A percentile compares a stretch with the other conserved stretches of the same genome.
These are phyloP conservation scores for Kwoniella heveanensis DNA, from an alignment of 768 basidiomycete species.

Conservation along the genomic window DNA sequence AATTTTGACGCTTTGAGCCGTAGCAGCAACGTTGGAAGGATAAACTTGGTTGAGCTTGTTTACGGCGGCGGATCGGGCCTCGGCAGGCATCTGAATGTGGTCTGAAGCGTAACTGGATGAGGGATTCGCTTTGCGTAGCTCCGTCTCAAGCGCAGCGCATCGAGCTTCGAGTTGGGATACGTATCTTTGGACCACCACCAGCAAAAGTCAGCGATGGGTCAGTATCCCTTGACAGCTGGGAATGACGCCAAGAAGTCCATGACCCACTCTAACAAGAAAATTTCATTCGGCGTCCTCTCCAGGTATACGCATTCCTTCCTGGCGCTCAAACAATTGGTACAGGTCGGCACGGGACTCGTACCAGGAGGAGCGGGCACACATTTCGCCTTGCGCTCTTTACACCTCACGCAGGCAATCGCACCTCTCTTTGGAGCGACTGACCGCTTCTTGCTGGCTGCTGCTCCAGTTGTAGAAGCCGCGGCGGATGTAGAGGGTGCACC, in stretches of 20 bases:
- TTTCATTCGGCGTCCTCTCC: constrained; percentile 43
- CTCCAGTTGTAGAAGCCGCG: not conserved
- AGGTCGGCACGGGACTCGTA: constrained; percentile 34
- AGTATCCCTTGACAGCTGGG: too few relatives aligned
- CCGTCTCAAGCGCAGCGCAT: constrained; percentile 37
- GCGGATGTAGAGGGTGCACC: not conserved
- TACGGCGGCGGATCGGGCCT: constrained; percentile 36
- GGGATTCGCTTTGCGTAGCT: constrained; percentile 30
- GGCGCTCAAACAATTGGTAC: constrained; percentile 36
- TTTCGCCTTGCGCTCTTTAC: constrained; percentile 46
- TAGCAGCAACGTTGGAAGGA: constrained; percentile 17
- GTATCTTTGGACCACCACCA: constrained; percentile 33
- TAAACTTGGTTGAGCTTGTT: constrained; percentile 34
- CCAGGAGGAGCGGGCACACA: constrained; percentile 44
- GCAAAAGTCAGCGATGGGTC: too few relatives aligned
- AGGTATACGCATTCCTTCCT: constrained; percentile 38
- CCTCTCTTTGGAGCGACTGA: constrained; percentile 31
- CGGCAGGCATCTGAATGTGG: constrained; percentile 30
- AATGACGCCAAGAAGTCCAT: too few relatives aligned
- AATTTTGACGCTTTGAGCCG: not conserved
- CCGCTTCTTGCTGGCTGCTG: constrained; percentile 27
- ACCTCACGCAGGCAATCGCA: constrained; percentile 41
- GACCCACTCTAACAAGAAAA: constrained; percentile 44
- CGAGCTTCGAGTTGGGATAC: constrained; percentile 40
- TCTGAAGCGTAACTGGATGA: constrained; percentile 24